Evolutionary conservation across 176 grass and related monocot genomes (phyloP).

Genomic region (Lolium perenne): DNA sequence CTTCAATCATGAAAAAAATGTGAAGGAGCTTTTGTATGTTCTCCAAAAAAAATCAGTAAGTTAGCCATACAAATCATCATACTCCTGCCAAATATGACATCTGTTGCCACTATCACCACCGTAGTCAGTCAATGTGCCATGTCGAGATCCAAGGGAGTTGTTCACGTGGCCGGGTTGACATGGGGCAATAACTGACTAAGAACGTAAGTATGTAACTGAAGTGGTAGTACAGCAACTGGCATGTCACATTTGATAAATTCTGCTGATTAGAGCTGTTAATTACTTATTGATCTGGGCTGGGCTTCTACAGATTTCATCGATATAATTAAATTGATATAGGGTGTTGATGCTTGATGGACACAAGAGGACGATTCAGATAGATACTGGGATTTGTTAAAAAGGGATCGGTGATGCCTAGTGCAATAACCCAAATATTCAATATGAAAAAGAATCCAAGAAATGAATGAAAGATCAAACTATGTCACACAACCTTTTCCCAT

Average conservation of each 20-base stretch:
- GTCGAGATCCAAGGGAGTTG: background rate
- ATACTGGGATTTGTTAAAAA: background rate
- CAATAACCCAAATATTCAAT: constrained; percentile 2
- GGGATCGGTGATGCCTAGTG: background rate
- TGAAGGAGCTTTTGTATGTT: background rate
- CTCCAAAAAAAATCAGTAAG: constrained; percentile 28
- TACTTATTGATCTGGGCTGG: background rate
- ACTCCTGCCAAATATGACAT: constrained; percentile 19
- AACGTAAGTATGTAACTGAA: constrained; percentile 8
- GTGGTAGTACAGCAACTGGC: background rate
- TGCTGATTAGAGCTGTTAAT: constrained; percentile 14
- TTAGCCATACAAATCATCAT: constrained; percentile 27
- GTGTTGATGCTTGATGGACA: background rate
- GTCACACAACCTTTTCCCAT: constrained; percentile 56
- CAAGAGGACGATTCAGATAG: background rate
- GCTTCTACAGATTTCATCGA: constrained; percentile 13
- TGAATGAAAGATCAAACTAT: constrained; percentile 11
- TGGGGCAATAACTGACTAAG: constrained; percentile 17
- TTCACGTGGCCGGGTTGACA: constrained; percentile 7
- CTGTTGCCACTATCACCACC: constrained; percentile 4
- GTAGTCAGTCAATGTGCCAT: constrained; percentile 15
- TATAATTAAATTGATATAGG: background rate
- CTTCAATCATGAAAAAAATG: background rate
- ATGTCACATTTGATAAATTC: constrained; percentile 9
- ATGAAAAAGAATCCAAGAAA: constrained; percentile 16